Conservation (phyloP, 176 grass and related monocot species). For the Aegilops sharonensis region DNA sequence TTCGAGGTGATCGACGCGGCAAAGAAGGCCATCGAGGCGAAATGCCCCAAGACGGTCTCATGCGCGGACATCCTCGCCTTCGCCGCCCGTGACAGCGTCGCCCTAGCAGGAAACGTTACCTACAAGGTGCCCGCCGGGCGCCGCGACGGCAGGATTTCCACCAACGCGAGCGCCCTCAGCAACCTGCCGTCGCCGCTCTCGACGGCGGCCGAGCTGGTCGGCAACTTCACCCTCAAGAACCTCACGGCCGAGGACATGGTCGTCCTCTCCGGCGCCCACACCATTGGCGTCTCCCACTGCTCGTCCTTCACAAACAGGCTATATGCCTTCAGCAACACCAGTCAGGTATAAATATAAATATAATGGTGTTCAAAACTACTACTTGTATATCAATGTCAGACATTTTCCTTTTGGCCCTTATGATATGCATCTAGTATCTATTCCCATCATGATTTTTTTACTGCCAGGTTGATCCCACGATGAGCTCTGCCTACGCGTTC, state of each 20-base stretch:
- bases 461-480: constrained; percentile 38
- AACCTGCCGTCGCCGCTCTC: constrained; percentile 52
- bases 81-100: constrained; percentile 56
- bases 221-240: constrained; percentile 46
- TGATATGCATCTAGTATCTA: neutral
- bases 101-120: constrained; percentile 1
- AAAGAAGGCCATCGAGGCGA: constrained; percentile 54
- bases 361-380: neutral
- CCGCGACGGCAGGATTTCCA: constrained; percentile 23
- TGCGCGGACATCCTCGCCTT: constrained; percentile 73
- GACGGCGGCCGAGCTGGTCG: constrained; percentile 36
- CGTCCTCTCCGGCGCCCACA: constrained; percentile 67
- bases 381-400: neutral
- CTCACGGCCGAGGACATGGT: constrained; percentile 74
- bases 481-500: constrained; percentile 60
- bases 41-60: constrained; percentile 44
- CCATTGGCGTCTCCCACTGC: constrained; percentile 60
- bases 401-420: neutral
- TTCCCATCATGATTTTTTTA: neutral
- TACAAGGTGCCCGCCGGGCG: constrained; percentile 9
- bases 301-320: constrained; percentile 50
- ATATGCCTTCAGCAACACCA: constrained; percentile 46
- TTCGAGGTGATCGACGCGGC: constrained; percentile 63
- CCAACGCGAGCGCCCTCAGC: neutral
- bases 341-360: neutral